A percentile compares a stretch with the other conserved stretches of the same genome.
These are phyloP conservation scores for Microglena sp. DNA, from an alignment of 139 green algal species.

Conservation along the genomic window DNA sequence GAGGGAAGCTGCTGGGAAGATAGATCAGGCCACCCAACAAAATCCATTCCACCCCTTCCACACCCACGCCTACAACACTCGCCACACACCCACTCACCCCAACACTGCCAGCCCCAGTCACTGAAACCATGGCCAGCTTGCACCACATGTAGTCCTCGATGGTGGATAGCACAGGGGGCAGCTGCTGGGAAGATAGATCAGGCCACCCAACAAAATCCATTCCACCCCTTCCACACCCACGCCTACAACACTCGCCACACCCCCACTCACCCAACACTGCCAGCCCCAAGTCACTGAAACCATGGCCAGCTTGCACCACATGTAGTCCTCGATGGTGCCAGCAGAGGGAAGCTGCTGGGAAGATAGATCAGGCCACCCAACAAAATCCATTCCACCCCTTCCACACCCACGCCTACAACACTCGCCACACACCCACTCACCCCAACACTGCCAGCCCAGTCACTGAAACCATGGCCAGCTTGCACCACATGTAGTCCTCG, in stretches of 20 bases:
- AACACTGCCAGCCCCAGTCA: not conserved
- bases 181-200: slow-evolving; percentile 17
- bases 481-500: slow-evolving; percentile 84
- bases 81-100: not conserved
- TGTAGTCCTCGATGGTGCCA: slow-evolving; percentile 90
- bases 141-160: slow-evolving; percentile 93
- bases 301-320: slow-evolving; percentile 74
- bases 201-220: too few relatives aligned
- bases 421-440: not conserved
- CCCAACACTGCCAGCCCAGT: not conserved
- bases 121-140: slow-evolving; percentile 51
- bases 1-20: slow-evolving; percentile 67
- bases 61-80: too few relatives aligned
- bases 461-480: slow-evolving; percentile 43
- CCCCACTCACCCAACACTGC: too few relatives aligned
- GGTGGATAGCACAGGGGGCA: slow-evolving; percentile 59
- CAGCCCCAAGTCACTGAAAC: too few relatives aligned
- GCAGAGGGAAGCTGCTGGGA: too few relatives aligned
- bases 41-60: too few relatives aligned
- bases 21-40: too few relatives aligned
- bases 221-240: too few relatives aligned
- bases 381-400: too few relatives aligned
- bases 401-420: too few relatives aligned
- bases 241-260: too few relatives aligned
- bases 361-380: too few relatives aligned